These are phyloP conservation scores for Hibiscus tridactylites DNA, from an alignment of 345 rosid species.

Conservation along the genomic window DNA sequence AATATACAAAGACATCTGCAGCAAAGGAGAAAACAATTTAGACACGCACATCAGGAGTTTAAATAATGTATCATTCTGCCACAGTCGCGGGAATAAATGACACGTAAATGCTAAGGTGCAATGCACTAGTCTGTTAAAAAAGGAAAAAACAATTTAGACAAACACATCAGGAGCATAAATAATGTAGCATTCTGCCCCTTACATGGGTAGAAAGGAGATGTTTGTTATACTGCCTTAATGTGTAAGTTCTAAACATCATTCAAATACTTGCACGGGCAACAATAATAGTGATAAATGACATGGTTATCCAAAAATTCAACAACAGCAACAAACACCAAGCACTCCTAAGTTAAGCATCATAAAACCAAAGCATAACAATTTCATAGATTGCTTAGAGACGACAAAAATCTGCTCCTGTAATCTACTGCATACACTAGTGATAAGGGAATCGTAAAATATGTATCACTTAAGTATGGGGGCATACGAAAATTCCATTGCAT, in stretches of 20 bases:
- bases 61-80: not conserved
- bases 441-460: not conserved
- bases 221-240: not conserved
- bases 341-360: not conserved
- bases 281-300: not conserved
- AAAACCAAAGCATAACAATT: no score
- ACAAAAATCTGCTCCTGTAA: not conserved
- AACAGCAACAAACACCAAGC: not conserved
- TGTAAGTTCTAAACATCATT: not conserved
- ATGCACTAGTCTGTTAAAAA: not conserved
- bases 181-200: no score
- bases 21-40: not conserved
- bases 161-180: no score
- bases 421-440: not conserved
- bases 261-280: not conserved
- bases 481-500: no score
- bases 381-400: no score
- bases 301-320: not conserved
- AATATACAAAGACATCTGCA: constrained; percentile 43
- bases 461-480: no score
- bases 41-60: not conserved
- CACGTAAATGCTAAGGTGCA: not conserved
- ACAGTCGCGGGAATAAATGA: not conserved
- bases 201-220: not conserved
- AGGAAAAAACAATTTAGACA: no score